These are phyloP conservation scores for Thuja plicata DNA, from an alignment of 83 land plant genomes.

Conservation along the genomic window DNA sequence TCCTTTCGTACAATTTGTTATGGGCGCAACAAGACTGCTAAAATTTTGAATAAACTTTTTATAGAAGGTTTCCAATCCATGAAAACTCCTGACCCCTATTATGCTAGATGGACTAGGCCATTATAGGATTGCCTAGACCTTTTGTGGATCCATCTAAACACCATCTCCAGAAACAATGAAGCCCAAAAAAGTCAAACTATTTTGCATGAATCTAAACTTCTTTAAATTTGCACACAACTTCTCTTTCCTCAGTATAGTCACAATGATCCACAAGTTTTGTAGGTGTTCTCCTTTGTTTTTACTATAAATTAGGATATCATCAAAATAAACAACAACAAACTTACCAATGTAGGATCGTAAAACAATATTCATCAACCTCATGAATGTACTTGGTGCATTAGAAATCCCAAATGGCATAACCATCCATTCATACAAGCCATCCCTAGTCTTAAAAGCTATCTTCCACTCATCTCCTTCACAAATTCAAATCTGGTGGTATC, in stretches of 20 bases:
- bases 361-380: constrained; percentile 18
- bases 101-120: constrained; percentile 7
- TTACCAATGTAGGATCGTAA: neutral
- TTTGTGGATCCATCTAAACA: neutral
- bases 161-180: constrained; percentile 8
- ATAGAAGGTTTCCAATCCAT: constrained; percentile 8
- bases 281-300: neutral
- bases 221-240: constrained; percentile 7
- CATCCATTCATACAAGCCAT: constrained; percentile 7
- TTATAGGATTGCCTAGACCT: neutral
- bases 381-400: constrained; percentile 24
- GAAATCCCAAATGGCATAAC: constrained; percentile 21
- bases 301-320: neutral
- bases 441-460: constrained; percentile 22
- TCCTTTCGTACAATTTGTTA: constrained; percentile 5
- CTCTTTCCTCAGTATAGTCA: no score
- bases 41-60: neutral
- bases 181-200: constrained; percentile 10
- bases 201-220: constrained; percentile 20
- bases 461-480: constrained; percentile 11
- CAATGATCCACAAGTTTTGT: neutral
- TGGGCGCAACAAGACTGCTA: constrained; percentile 13
- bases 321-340: no score
- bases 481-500: constrained; percentile 22
- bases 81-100: constrained; percentile 14